Conservation (phyloP, 2,329 filamentous ascomycete species). For the Elsinoe necatrix region DNA sequence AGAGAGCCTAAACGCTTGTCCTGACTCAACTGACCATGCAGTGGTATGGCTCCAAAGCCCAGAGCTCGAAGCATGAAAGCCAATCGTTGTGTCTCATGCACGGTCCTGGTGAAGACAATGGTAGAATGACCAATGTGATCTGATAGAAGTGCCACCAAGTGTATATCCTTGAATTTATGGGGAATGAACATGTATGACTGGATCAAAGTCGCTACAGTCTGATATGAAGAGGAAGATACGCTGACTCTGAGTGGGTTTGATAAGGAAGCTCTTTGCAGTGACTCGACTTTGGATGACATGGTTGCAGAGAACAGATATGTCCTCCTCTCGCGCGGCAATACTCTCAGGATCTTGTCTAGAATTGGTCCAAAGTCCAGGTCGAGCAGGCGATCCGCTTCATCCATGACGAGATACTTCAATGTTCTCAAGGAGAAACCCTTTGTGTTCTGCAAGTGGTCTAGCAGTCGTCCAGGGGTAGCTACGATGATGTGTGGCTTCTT, state of each 20-base stretch:
- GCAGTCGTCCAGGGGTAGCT: conserved; percentile 77
- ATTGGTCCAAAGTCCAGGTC: conserved; percentile 92
- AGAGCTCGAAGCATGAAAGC: conserved; percentile 74
- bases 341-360: conserved; percentile 86
- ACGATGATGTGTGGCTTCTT: conserved; percentile 91
- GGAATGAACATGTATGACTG: conserved; percentile 84
- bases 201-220: conserved; percentile 80
- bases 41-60: conserved; percentile 81
- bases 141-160: conserved; percentile 77
- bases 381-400: conserved; percentile 84
- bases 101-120: conserved; percentile 87
- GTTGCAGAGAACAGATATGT: conserved; percentile 94
- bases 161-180: conserved; percentile 78
- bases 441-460: conserved; percentile 93
- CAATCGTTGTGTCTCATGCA: conserved; percentile 80
- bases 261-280: conserved; percentile 78
- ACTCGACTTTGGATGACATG: conserved; percentile 88
- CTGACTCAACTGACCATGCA: conserved; percentile 88
- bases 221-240: conserved; percentile 75
- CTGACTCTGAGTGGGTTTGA: conserved; percentile 75
- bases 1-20: conserved; percentile 77
- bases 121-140: conserved; percentile 77
- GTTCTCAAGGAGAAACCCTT: conserved; percentile 82
- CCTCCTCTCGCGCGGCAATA: conserved; percentile 64
- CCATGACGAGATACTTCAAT: conserved; percentile 86